Percentiles rank a stretch among this genome's conserved stretches.
phyloP scores from a whole-genome alignment of 2,329 filamentous ascomycete species.

The Colletotrichum sp. region DNA sequence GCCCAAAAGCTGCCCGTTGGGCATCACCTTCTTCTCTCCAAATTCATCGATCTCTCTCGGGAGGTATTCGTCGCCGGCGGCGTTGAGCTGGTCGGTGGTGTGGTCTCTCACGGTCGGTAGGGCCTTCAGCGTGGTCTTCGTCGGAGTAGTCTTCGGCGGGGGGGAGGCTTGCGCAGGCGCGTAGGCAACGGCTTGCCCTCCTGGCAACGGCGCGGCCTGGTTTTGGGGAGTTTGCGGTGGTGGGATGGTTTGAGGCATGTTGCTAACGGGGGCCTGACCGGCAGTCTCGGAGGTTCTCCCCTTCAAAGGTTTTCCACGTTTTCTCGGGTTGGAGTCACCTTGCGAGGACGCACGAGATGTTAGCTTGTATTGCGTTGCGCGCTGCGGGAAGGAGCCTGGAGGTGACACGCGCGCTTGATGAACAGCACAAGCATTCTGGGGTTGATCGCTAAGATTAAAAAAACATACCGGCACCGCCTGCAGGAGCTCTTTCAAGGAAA shows the following conservation, averaged over 20 bases:
- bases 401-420: constrained; percentile 31
- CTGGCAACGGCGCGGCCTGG: constrained; percentile 50
- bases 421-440: constrained; percentile 8
- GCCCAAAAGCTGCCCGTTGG: constrained; percentile 81
- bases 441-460: constrained; percentile 21
- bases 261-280: constrained; percentile 54
- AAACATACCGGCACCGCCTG: constrained; percentile 75
- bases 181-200: constrained; percentile 43
- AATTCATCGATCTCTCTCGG: constrained; percentile 91
- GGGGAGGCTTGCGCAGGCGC: constrained; percentile 46
- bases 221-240: constrained; percentile 63
- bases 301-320: constrained; percentile 70
- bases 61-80: constrained; percentile 91
- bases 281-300: constrained; percentile 62
- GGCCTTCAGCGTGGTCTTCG: constrained; percentile 88
- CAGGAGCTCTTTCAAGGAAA: constrained; percentile 64
- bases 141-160: constrained; percentile 81
- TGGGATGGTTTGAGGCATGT: constrained; percentile 40
- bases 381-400: constrained; percentile 34
- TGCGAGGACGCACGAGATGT: constrained; percentile 29
- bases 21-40: constrained; percentile 91
- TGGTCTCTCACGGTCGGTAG: constrained; percentile 95
- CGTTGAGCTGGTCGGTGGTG: constrained; percentile 91
- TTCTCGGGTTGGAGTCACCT: constrained; percentile 58
- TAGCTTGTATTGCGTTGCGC: constrained; percentile 30